Conservation (phyloP, 129 eudicot genomes). For the Ambrosia trifida region DNA sequence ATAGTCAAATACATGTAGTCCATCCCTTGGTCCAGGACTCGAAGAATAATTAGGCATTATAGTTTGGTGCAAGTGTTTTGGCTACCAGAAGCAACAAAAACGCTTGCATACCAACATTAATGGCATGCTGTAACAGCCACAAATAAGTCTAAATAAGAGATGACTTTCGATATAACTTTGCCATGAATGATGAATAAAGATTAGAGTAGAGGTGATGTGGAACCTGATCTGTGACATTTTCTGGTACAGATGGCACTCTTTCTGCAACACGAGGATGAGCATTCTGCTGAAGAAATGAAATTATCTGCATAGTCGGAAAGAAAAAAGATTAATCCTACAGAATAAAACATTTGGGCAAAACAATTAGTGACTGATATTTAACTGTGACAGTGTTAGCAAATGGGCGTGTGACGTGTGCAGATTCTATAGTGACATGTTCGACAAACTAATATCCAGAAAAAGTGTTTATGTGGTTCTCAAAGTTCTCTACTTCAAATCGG, state of each 20-base stretch:
- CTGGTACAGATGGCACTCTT: constrained; percentile 83
- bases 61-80: neutral
- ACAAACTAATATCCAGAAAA: constrained; percentile 1
- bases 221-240: constrained; percentile 98
- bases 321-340: constrained; percentile 14
- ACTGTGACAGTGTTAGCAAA: neutral
- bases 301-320: constrained; percentile 58
- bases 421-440: constrained; percentile 4
- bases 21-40: too few species aligned
- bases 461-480: too few species aligned
- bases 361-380: neutral
- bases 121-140: neutral
- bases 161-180: neutral
- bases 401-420: constrained; percentile 2
- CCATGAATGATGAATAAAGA: neutral
- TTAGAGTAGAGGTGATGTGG: constrained; percentile 1
- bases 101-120: neutral
- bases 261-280: constrained; percentile 97
- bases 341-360: neutral
- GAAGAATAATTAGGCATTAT: neutral
- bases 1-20: neutral
- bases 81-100: neutral
- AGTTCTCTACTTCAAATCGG: neutral
- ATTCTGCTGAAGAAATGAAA: constrained; percentile 93
- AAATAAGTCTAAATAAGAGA: neutral